Base-by-base conservation (phyloP, 1,139 yeast genomes). In the Zygosaccharomyces sapae region DNA sequence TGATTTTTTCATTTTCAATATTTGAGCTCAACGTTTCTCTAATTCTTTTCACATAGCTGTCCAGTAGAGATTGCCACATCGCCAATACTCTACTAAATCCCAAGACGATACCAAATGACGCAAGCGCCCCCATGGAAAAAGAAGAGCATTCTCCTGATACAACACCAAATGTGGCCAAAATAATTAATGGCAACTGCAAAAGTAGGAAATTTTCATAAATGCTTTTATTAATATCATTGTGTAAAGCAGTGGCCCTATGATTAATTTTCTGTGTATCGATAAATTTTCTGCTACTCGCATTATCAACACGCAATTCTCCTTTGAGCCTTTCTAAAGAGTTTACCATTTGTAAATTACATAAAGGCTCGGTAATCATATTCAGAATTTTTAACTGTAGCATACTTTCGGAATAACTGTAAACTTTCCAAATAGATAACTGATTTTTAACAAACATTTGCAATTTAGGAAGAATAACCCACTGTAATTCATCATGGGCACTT, bases 81-180 rank as follows among this genome's bases (percentile, higher is more conserved):
- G 58, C 57, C 20, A 65, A 55, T 18, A 65, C 59, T 42, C 62
- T 63, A 38, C 58, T 62, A 38, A 66, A 55, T 0, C 70, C 70
- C n/a, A 61, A 38, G 2, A 58, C 59, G 4, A 58, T 27, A 19
- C 70, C 70, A 4, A 67, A 45, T 10, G 61, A 57, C 2, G 63
- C 63, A 9, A 67, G 39, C 0, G 67, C 62, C 29, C 58, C 54
- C 69, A 65, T 65, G 6, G 69, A 63, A 43, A 56, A 61, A 1
- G 53, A 24, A 0, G 64, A 54, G 39, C 58, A 65, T 35, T 61
- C 61, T 27, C 56, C 59, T 4, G 66, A 47, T 1, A 62, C 38
- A 24, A 47, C 54, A 7, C 69, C 69, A 4, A 57, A 47, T 5
- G 56, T 53, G 1, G 67, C 49, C 5, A 61, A 36, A 2, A 61